phyloP scores from a whole-genome alignment of 176 grass and related monocot genomes.

The Tillandsia leiboldiana region DNA sequence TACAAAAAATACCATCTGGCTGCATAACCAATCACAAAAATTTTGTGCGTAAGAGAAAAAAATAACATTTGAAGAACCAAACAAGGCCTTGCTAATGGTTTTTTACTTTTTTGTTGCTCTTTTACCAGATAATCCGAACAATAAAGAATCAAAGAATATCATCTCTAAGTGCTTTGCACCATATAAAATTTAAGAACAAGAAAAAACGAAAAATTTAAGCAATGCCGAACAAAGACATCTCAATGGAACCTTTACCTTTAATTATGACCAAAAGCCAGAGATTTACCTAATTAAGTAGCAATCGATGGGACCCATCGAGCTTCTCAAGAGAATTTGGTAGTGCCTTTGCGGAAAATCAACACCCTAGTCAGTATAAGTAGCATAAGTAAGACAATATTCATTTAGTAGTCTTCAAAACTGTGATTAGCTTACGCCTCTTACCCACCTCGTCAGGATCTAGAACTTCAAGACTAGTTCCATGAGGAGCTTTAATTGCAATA shows the following conservation, averaged over 20 bases:
- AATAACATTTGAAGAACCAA: no score
- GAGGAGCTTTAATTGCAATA: constrained; percentile 81
- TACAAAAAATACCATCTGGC: no score
- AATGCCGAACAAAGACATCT: neutral
- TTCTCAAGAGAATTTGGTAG: constrained; percentile 74
- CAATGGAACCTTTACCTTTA: neutral
- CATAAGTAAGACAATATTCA: neutral
- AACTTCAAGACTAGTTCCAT: constrained; percentile 80
- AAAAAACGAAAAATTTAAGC: neutral
- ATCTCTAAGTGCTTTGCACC: neutral
- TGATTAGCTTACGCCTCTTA: constrained; percentile 1
- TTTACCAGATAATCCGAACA: neutral
- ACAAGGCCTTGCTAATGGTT: no score
- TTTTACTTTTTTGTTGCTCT: no score
- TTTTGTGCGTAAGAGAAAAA: no score
- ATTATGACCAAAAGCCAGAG: neutral
- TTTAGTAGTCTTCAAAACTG: neutral
- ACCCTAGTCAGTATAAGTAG: constrained; percentile 31
- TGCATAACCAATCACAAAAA: no score
- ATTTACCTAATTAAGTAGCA: constrained; percentile 72
- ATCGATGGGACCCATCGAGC: constrained; percentile 73
- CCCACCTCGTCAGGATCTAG: constrained; percentile 67
- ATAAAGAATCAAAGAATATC: constrained; percentile 2
- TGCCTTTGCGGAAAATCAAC: constrained; percentile 41
- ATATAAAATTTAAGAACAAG: constrained; percentile 12